These are phyloP conservation scores for Penicillium atrosanguineum DNA, from an alignment of 495 filamentous ascomycete species.

Conservation along the genomic window DNA sequence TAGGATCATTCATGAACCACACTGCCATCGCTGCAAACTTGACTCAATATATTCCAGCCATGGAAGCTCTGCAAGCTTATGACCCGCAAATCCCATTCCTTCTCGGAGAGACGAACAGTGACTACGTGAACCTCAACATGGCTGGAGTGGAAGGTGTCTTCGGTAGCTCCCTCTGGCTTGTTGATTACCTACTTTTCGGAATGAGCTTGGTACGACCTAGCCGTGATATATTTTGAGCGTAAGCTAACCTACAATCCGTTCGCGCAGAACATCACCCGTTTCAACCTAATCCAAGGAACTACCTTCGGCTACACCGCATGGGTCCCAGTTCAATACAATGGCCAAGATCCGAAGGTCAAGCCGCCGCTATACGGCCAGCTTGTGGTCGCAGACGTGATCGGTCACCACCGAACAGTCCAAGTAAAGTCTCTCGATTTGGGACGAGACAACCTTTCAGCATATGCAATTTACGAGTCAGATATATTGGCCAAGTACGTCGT, in stretches of 20 bases:
- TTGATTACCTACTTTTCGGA: constrained; percentile 15
- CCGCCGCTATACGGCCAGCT: constrained; percentile 16
- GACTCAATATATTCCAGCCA: constrained; percentile 14
- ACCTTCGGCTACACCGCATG: constrained; percentile 18
- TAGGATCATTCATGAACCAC: constrained; percentile 22
- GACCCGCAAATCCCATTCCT: constrained; percentile 11
- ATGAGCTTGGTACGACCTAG: constrained; percentile 2
- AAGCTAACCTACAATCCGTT: neutral
- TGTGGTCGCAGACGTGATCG: constrained; percentile 15
- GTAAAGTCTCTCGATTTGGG: constrained; percentile 9
- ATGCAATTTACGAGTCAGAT: constrained; percentile 12
- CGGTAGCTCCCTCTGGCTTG: constrained; percentile 17
- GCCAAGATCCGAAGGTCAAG: constrained; percentile 8
- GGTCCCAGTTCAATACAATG: constrained; percentile 9
- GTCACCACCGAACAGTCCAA: constrained; percentile 7
- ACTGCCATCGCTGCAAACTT: constrained; percentile 9
- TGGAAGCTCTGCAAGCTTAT: constrained; percentile 2
- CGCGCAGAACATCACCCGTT: constrained; percentile 13
- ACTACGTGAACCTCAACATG: constrained; percentile 18
- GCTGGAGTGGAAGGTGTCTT: constrained; percentile 17
- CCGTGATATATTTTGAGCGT: neutral
- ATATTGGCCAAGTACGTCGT: constrained; percentile 14
- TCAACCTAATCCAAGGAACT: constrained; percentile 21
- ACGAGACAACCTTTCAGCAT: constrained; percentile 10
- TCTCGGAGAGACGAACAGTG: constrained; percentile 19